Evolutionary conservation across 768 basidiomycete genomes (phyloP).

Genomic region (Grammothele lineata): DNA sequence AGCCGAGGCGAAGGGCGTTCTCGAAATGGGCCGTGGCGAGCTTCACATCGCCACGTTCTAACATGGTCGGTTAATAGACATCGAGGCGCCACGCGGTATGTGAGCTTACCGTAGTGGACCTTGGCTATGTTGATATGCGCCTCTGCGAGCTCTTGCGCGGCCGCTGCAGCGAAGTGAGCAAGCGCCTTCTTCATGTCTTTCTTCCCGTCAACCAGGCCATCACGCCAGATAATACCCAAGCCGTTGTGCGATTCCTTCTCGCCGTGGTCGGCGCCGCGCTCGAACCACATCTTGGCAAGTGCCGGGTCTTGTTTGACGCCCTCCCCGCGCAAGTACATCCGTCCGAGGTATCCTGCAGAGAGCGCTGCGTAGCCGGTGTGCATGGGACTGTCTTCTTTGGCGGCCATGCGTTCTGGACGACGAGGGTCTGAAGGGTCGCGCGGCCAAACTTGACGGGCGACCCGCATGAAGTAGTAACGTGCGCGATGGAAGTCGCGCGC

Average conservation of each 20-base stretch:
- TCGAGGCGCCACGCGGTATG: not conserved
- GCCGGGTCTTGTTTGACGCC: constrained; percentile 75
- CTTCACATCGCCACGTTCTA: constrained; percentile 67
- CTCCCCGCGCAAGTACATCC: constrained; percentile 94
- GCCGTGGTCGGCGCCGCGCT: constrained; percentile 72
- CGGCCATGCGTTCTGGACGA: constrained; percentile 22
- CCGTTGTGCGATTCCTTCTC: constrained; percentile 90
- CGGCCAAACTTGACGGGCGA: constrained; percentile 86
- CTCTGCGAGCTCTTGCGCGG: constrained; percentile 85
- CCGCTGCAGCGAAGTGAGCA: constrained; percentile 69
- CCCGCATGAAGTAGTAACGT: constrained; percentile 75
- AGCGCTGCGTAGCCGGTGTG: constrained; percentile 58
- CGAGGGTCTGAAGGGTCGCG: constrained; percentile 60
- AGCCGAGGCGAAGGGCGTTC: constrained; percentile 78
- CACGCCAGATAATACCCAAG: constrained; percentile 88
- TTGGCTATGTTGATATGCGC: constrained; percentile 91
- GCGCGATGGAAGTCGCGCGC: constrained; percentile 76
- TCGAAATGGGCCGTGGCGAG: constrained; percentile 76
- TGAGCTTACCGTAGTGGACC: constrained; percentile 53
- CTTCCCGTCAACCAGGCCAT: constrained; percentile 71
- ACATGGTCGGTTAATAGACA: not conserved
- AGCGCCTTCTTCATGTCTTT: constrained; percentile 62
- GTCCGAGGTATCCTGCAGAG: constrained; percentile 84
- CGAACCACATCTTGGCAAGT: constrained; percentile 90
- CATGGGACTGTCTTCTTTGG: constrained; percentile 25